Percentiles rank a stretch among this genome's conserved stretches.
phyloP scores from a whole-genome alignment of 2,329 filamentous ascomycete genomes.

The Lasiodiplodia sp. region DNA sequence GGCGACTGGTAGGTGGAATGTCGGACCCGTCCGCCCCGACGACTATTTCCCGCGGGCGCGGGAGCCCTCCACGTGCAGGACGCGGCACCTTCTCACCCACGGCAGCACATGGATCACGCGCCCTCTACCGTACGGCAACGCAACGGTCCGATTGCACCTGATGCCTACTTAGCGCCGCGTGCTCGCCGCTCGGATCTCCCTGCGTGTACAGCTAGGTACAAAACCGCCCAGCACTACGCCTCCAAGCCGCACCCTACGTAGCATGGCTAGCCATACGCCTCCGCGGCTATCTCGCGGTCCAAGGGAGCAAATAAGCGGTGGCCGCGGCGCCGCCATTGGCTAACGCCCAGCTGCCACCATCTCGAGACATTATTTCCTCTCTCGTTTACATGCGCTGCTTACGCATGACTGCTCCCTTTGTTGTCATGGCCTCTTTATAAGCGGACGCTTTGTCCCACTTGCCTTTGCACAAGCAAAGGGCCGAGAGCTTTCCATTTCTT shows the following conservation, averaged over 20 bases:
- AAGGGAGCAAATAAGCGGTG: constrained; percentile 9
- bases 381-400: constrained; percentile 11
- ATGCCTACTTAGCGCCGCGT: constrained; percentile 12
- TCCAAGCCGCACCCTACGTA: constrained; percentile 12
- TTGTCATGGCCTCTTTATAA: constrained; percentile 21
- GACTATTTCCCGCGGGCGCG: background rate
- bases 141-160: constrained; percentile 21
- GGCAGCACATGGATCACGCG: constrained; percentile 6
- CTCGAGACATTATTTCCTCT: constrained; percentile 10
- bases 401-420: constrained; percentile 12
- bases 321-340: constrained; percentile 10
- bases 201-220: constrained; percentile 13
- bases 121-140: background rate
- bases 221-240: constrained; percentile 6
- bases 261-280: constrained; percentile 19
- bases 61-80: constrained; percentile 7
- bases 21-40: background rate
- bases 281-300: background rate
- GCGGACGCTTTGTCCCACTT: constrained; percentile 19
- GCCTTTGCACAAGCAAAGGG: background rate
- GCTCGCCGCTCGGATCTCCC: constrained; percentile 8
- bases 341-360: background rate
- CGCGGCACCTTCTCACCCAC: background rate
- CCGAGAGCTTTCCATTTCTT: background rate
- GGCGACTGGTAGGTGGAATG: background rate